Evolutionary conservation across 352 stramenopile species (phyloP).

Genomic region (Labyrinthula sp.): DNA sequence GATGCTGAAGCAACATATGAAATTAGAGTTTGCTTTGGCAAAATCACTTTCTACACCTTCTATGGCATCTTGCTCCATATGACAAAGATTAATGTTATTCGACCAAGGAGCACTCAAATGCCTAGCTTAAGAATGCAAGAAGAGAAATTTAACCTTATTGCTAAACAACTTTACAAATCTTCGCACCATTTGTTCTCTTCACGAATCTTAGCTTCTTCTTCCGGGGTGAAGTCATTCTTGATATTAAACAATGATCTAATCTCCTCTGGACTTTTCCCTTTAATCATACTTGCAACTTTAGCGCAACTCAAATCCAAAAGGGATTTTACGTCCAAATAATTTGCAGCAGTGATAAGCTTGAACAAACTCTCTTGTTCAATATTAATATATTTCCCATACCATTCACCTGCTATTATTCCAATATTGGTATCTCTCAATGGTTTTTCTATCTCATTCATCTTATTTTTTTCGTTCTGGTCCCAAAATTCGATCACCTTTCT

Average conservation of each 20-base stretch:
- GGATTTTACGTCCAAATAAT: slow-evolving; percentile 94
- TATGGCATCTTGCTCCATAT: no score
- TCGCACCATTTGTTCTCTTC: slow-evolving; percentile 99
- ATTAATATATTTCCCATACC: slow-evolving; percentile 97
- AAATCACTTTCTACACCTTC: no score
- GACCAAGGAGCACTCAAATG: no score
- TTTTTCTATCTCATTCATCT: slow-evolving; percentile 99
- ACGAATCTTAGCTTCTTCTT: slow-evolving; percentile 94
- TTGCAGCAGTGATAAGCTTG: slow-evolving; percentile 87
- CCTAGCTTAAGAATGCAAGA: no score
- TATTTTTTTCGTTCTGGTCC: slow-evolving; percentile 63
- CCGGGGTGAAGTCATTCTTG: slow-evolving; percentile 96
- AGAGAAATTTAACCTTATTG: no score
- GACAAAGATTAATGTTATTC: no score
- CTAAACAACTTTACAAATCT: slow-evolving; percentile 75
- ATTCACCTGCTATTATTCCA: slow-evolving; percentile 95
- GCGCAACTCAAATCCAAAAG: slow-evolving; percentile 65
- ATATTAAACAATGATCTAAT: slow-evolving; percentile 99
- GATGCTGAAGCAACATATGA: no score
- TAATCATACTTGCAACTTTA: slow-evolving; percentile 60
- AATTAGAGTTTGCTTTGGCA: no score
- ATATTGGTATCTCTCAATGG: slow-evolving; percentile 92
- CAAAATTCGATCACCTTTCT: slow-evolving; percentile 36
- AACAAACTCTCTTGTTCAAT: slow-evolving; percentile 97
- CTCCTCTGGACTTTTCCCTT: slow-evolving; percentile 65